Conservation (phyloP, 805 yeast species). For the Candida coquimbonensis region DNA sequence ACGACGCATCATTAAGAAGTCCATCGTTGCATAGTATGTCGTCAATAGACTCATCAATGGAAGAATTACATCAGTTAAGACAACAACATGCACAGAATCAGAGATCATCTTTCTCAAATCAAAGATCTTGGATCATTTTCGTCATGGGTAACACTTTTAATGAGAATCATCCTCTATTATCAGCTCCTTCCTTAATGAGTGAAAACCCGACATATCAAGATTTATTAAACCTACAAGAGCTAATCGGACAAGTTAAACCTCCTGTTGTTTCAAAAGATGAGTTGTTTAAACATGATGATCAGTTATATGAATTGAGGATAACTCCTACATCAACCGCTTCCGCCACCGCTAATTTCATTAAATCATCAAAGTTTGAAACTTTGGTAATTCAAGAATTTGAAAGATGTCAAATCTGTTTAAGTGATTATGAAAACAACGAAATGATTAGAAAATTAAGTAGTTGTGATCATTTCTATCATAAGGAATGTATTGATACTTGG, state of each 20-base stretch:
- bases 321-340: too few relatives aligned
- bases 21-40: not conserved
- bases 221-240: constrained; percentile 37
- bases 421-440: constrained; percentile 41
- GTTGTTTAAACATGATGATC: constrained; percentile 33
- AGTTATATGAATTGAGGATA: constrained; percentile 15
- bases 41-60: not conserved
- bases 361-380: not conserved
- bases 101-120: not conserved
- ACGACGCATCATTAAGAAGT: not conserved
- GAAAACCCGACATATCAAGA: constrained; percentile 48
- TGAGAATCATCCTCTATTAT: constrained; percentile 39
- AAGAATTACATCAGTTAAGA: too few relatives aligned
- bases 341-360: not conserved
- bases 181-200: constrained; percentile 39
- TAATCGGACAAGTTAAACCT: constrained; percentile 40
- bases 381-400: not conserved
- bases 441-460: constrained; percentile 34
- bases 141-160: constrained; percentile 54
- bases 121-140: constrained; percentile 54
- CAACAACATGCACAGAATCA: too few relatives aligned
- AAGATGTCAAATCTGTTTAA: constrained; percentile 45
- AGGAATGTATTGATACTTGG: constrained; percentile 54
- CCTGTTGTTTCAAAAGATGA: constrained; percentile 37
- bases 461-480: constrained; percentile 50